Percentiles rank a stretch among this genome's conserved stretches.
phyloP scores from a whole-genome alignment of 2,329 filamentous ascomycete genomes.

The Lachnellula occidentalis region DNA sequence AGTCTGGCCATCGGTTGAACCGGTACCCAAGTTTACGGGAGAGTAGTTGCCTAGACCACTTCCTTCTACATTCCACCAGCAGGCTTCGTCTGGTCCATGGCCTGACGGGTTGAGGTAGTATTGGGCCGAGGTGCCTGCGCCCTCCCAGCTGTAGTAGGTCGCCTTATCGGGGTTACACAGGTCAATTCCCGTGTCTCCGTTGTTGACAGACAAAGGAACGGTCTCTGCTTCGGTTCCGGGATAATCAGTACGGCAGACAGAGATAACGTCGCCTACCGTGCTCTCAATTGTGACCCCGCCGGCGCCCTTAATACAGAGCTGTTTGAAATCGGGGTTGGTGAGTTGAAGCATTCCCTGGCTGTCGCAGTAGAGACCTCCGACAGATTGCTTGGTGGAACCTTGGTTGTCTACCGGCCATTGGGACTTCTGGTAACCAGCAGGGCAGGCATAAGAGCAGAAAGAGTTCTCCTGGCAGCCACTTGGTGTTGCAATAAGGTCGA shows the following conservation, averaged over 20 bases:
- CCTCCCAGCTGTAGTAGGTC: slow-evolving; percentile 74
- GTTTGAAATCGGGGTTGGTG: slow-evolving; percentile 61
- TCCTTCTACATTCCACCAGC: slow-evolving; percentile 65
- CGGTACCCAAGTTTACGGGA: slow-evolving; percentile 79
- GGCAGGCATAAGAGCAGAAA: slow-evolving; percentile 92
- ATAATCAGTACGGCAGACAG: slow-evolving; percentile 93
- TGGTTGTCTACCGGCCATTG: slow-evolving; percentile 75
- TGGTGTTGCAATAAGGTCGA: slow-evolving; percentile 58
- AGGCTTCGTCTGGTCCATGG: slow-evolving; percentile 59
- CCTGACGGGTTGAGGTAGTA: slow-evolving; percentile 94
- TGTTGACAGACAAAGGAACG: slow-evolving; percentile 60
- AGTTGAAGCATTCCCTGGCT: slow-evolving; percentile 65
- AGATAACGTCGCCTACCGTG: slow-evolving; percentile 58
- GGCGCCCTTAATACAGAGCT: slow-evolving; percentile 66
- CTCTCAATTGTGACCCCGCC: slow-evolving; percentile 71
- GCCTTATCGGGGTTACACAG: slow-evolving; percentile 71
- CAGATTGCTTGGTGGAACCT: slow-evolving; percentile 73
- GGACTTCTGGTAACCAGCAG: slow-evolving; percentile 83
- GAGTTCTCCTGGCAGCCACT: slow-evolving; percentile 53
- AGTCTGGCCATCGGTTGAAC: slow-evolving; percentile 58
- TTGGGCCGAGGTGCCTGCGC: slow-evolving; percentile 75
- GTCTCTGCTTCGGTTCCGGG: slow-evolving; percentile 88
- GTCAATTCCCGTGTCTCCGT: slow-evolving; percentile 49
- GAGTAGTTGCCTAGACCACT: slow-evolving; percentile 72
- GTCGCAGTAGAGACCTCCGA: slow-evolving; percentile 84